phyloP scores from a whole-genome alignment of 331 rosid genomes.

The Acacia concinna region DNA sequence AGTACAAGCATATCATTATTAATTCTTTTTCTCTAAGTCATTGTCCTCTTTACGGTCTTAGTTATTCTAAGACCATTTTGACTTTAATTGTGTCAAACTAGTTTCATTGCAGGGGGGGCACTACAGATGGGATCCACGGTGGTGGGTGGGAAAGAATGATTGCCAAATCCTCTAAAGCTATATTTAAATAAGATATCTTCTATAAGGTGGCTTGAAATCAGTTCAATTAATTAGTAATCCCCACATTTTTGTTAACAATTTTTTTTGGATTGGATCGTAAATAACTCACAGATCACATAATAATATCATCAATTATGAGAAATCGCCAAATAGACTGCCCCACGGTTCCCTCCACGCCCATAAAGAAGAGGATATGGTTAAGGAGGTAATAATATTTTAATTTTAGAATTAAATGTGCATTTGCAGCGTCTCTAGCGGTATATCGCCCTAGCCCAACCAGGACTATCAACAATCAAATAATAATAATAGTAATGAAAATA shows the following conservation, averaged over 20 bases:
- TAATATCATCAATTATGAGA: constrained; percentile 1
- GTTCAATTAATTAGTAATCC: constrained; percentile 7
- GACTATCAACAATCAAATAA: not conserved
- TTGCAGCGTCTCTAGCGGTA: not conserved
- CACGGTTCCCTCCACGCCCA: constrained; percentile 4
- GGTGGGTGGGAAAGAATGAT: constrained; percentile 56
- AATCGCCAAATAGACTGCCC: not conserved
- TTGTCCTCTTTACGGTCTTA: constrained; percentile 17
- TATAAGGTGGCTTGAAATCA: constrained; percentile 29
- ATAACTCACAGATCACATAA: not conserved
- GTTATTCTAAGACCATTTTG: constrained; percentile 35
- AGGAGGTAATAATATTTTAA: not conserved
- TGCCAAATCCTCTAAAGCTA: constrained; percentile 48
- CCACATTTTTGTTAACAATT: constrained; percentile 3
- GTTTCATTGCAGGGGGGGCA: constrained; percentile 25
- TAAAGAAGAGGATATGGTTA: constrained; percentile 10
- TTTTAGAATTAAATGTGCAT: constrained; percentile 4
- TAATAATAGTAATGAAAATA: not conserved
- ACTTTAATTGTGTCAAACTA: constrained; percentile 38
- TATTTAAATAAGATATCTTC: constrained; percentile 48
- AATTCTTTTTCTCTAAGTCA: not conserved
- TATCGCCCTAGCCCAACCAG: not conserved
- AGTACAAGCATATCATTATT: constrained; percentile 11
- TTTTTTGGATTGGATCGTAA: not conserved
- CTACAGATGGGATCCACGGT: constrained; percentile 39